Percentiles rank a stretch among this genome's conserved stretches.
Evolutionary conservation across 1,139 yeast species (phyloP).

Genomic region (Geotrichum restrictum): DNA sequence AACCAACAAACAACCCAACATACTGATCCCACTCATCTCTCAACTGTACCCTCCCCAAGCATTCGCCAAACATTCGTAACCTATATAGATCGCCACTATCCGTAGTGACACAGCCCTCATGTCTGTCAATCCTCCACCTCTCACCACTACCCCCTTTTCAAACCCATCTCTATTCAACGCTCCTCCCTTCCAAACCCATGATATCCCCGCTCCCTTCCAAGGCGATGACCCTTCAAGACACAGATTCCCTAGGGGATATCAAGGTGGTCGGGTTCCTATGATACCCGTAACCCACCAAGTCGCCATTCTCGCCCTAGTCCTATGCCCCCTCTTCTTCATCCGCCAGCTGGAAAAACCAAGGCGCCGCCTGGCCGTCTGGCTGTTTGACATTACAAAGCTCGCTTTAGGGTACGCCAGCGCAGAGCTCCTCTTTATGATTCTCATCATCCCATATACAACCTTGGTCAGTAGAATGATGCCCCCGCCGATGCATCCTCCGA

Average conservation of each 20-base stretch:
- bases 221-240: not conserved
- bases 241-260: not conserved
- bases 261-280: not conserved
- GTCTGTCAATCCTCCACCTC: not conserved
- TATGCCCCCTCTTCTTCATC: conserved; percentile 14
- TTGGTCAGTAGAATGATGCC: not conserved
- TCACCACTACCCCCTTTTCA: not conserved
- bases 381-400: conserved; percentile 17
- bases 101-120: not conserved
- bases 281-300: conserved; percentile 16
- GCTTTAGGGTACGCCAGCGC: conserved; percentile 20
- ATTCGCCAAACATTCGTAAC: too few species aligned
- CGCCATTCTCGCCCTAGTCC: conserved; percentile 14
- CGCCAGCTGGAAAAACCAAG: conserved; percentile 20
- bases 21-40: too few species aligned
- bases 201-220: too few species aligned
- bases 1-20: too few species aligned
- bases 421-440: conserved; percentile 16
- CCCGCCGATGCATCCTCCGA: not conserved
- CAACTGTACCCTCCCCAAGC: too few species aligned
- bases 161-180: not conserved
- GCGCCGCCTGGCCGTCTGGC: conserved; percentile 21
- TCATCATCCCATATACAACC: conserved; percentile 16
- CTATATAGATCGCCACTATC: too few species aligned
- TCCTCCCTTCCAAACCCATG: not conserved